Evolutionary conservation across 768 basidiomycete species (phyloP), one percentile per base, ranked within the genome.

Genomic region (Artomyces pyxidatus): DNA sequence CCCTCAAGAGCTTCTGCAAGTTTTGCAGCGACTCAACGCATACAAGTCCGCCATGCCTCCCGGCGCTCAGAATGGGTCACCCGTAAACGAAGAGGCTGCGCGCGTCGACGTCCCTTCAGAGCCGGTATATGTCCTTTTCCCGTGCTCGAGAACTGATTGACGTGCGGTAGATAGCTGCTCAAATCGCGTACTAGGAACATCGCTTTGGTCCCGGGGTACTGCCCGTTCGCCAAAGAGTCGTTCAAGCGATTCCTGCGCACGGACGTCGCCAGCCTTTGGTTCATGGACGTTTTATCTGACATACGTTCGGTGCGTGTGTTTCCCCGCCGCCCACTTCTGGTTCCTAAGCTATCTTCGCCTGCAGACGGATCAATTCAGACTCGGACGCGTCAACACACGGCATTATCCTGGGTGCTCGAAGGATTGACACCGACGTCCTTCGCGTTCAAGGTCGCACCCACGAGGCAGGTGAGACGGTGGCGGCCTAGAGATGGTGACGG

Each of bases 221-320:
- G 86, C 65, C 72, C 75, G 49, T 79, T 81, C 58, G 93, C 89
- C 17, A 90, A 95, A 68, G 76, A 77, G 43, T 68, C 97, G n/a
- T 98, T 97, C 72, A 87, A 83, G 59, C 78, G 81, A 47, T 97
- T 90, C 62, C 68, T 98, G 49, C 81, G 80, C 60, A 78, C n/a
- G n/a, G n/a, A n/a, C 80, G 16, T 92, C 91, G 0, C 88, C 92
- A 6, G 85, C 84, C 47, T 90, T 94, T 54, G 87, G 90, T 52
- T 73, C 96, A 2, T 95, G 91, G 88, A 86, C 81, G 61, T 90
- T 88, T 61, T 99, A 99, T 67, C 71, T 99, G 54, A 83, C 83
- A 40, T 97, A 96, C 66, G 90, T 99, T 60, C 80, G 95, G 76
- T 52, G 37, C 16, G 41, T 47, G 46, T 49, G 50, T 46, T 14